Conservation (phyloP, 139 green algal genomes). For the Nannochloris sp. region DNA sequence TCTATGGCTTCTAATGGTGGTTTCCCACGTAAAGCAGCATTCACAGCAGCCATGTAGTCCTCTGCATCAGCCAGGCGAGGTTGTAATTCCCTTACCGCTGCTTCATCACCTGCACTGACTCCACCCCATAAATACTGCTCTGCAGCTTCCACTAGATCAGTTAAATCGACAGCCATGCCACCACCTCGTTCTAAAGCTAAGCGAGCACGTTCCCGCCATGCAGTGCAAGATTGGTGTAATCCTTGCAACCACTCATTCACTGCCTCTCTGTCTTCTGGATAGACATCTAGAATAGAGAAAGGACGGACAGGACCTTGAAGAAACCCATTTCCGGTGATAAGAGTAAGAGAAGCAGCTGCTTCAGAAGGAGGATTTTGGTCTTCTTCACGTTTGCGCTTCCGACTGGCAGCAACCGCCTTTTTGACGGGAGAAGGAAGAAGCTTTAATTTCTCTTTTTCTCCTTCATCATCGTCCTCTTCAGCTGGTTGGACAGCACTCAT, state of each 20-base stretch:
- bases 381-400: not conserved
- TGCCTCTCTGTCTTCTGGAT: conserved; percentile 5
- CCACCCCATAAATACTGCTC: conserved; percentile 55
- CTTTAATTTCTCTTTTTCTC: not conserved
- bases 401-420: not conserved
- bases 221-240: not conserved
- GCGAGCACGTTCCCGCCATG: conserved; percentile 11
- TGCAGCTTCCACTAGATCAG: conserved; percentile 26
- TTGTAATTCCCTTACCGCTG: not conserved
- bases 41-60: conserved; percentile 17
- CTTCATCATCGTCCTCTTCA: not conserved
- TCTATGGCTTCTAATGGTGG: conserved; percentile 28
- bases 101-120: not conserved
- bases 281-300: not conserved
- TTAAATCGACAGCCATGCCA: conserved; percentile 21
- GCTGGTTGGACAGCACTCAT: too few species aligned
- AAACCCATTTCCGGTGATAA: not conserved
- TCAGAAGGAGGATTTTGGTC: not conserved
- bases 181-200: conserved; percentile 23
- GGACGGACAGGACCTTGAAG: not conserved
- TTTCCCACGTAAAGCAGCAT: conserved; percentile 22
- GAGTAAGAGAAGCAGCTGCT: not conserved
- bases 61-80: not conserved
- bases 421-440: not conserved
- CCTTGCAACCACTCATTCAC: not conserved